phyloP scores from a whole-genome alignment of 2,329 filamentous ascomycete species.

The Claviceps sorghi region DNA sequence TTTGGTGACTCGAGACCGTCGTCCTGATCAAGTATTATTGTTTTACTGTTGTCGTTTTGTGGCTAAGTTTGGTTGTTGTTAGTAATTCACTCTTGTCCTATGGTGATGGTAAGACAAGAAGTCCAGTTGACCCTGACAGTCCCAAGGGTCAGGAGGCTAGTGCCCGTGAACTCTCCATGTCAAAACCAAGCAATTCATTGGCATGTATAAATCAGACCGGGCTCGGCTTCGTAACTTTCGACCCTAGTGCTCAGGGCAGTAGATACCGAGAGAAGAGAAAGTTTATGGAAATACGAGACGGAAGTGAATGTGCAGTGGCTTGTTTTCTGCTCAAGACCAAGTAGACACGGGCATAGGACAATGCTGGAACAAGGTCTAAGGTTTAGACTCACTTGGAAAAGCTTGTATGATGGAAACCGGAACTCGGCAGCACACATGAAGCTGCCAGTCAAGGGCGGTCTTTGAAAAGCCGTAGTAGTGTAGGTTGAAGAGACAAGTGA shows the following conservation, averaged over 20 bases:
- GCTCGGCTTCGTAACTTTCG: conserved; percentile 11
- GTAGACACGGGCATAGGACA: not conserved
- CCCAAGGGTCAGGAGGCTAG: not conserved
- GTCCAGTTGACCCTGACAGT: not conserved
- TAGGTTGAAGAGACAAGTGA: conserved; percentile 21
- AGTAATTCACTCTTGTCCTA: not conserved
- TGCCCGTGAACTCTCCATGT: not conserved
- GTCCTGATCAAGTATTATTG: conserved; percentile 40
- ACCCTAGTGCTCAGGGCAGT: not conserved
- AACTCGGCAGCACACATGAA: conserved; percentile 47
- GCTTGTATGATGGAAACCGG: conserved; percentile 40
- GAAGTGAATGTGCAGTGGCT: not conserved
- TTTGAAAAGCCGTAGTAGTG: conserved; percentile 11
- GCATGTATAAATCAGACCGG: not conserved
- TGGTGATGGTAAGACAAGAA: not conserved
- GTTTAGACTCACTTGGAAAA: conserved; percentile 41
- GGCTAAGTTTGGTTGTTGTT: conserved; percentile 22
- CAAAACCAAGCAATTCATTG: not conserved
- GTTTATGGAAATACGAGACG: not conserved
- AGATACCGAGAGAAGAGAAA: not conserved
- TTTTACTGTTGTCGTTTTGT: conserved; percentile 37
- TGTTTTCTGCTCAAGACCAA: not conserved
- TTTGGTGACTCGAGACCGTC: conserved; percentile 43
- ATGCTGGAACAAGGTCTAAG: conserved; percentile 19
- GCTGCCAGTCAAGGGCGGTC: conserved; percentile 20